phyloP scores from a whole-genome alignment of 768 basidiomycete species.

The Heimioporus sp. region DNA sequence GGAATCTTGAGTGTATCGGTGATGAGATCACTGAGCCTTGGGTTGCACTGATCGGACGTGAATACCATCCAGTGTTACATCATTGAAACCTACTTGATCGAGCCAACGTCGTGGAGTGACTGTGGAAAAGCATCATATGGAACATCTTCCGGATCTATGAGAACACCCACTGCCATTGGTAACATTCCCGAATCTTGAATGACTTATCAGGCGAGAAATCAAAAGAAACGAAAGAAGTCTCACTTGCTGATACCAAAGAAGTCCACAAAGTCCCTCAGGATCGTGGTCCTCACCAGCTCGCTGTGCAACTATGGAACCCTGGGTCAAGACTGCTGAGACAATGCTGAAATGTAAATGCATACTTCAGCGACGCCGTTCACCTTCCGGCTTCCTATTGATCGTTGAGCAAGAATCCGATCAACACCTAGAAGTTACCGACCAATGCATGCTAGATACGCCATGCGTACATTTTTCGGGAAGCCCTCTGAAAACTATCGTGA shows the following conservation, averaged over 20 bases:
- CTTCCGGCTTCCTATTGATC: constrained; percentile 59
- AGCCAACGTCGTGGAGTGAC: constrained; percentile 95
- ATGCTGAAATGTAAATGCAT: neutral
- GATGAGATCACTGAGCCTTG: constrained; percentile 80
- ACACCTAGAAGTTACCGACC: constrained; percentile 34
- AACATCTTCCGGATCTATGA: neutral
- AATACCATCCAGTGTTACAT: neutral
- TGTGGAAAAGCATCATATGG: constrained; percentile 20
- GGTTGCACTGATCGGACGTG: constrained; percentile 68
- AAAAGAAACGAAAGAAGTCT: neutral
- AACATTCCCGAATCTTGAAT: constrained; percentile 72
- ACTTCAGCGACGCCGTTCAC: constrained; percentile 97
- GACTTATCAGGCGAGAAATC: constrained; percentile 15
- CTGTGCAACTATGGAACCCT: constrained; percentile 65
- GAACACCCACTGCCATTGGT: constrained; percentile 80
- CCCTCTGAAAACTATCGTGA: constrained; percentile 54
- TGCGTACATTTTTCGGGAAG: constrained; percentile 79
- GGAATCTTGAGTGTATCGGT: constrained; percentile 74
- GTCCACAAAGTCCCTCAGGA: constrained; percentile 91
- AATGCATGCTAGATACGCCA: constrained; percentile 91
- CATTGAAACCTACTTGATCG: constrained; percentile 51
- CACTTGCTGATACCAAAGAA: constrained; percentile 84
- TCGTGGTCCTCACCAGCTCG: constrained; percentile 80
- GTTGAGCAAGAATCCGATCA: neutral
- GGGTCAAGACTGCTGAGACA: neutral